phyloP scores from a whole-genome alignment of 2,329 filamentous ascomycete species.

The Diaporthe sp. region DNA sequence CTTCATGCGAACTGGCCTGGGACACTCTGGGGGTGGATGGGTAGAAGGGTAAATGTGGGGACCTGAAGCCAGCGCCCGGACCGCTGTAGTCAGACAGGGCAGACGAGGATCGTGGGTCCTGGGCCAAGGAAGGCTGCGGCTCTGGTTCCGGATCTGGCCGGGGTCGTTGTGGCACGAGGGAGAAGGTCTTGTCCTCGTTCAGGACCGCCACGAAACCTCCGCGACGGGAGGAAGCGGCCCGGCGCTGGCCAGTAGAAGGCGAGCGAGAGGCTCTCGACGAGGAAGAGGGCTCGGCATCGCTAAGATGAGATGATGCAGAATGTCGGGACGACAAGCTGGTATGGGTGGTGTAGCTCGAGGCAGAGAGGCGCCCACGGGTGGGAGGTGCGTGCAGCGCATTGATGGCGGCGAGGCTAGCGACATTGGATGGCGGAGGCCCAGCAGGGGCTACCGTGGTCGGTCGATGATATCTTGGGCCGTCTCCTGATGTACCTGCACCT shows the following conservation, averaged over 20 bases:
- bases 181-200: constrained; percentile 67
- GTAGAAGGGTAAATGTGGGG: constrained; percentile 59
- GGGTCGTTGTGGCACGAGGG: constrained; percentile 56
- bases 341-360: constrained; percentile 38
- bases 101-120: constrained; percentile 40
- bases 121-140: constrained; percentile 33
- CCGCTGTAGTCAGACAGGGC: constrained; percentile 42
- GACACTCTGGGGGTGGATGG: constrained; percentile 55
- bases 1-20: constrained; percentile 61
- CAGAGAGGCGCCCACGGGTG: constrained; percentile 42
- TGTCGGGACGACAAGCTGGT: constrained; percentile 38
- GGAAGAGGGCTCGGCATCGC: constrained; percentile 46
- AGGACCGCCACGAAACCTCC: constrained; percentile 65
- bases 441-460: constrained; percentile 53
- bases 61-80: constrained; percentile 53
- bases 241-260: constrained; percentile 46
- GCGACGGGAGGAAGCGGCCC: constrained; percentile 57
- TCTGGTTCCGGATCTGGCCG: constrained; percentile 39
- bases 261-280: constrained; percentile 44
- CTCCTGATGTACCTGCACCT: constrained; percentile 48
- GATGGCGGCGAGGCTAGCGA: constrained; percentile 50
- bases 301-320: constrained; percentile 40
- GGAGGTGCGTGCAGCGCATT: constrained; percentile 50
- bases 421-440: constrained; percentile 53
- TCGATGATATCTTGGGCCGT: constrained; percentile 49